Percentiles rank a stretch among this genome's conserved stretches.
Conservation (phyloP, 345 rosid genomes). For the Xanthoceras sorbifolium region DNA sequence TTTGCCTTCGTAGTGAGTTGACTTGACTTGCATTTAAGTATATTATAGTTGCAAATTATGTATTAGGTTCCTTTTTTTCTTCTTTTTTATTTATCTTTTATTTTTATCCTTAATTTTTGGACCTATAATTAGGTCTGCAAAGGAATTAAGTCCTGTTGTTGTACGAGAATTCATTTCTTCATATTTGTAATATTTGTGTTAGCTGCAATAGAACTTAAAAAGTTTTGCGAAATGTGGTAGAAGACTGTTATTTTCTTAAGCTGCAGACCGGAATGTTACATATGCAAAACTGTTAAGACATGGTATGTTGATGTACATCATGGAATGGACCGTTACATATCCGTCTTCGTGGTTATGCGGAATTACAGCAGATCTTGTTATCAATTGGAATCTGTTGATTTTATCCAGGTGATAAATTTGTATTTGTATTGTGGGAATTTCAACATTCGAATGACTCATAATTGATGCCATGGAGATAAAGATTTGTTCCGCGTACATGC, state of each 20-base stretch:
- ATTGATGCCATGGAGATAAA: not conserved
- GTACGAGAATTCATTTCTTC: not conserved
- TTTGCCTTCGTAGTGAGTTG: not conserved
- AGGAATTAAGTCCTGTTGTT: slow-evolving; percentile 3
- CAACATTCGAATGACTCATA: too few species aligned
- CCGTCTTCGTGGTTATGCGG: not conserved
- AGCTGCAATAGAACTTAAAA: not conserved
- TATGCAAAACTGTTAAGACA: not conserved
- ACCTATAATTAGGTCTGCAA: not conserved
- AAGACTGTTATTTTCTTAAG: too few species aligned
- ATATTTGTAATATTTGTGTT: not conserved
- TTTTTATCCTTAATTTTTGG: not conserved
- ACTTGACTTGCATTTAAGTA: not conserved
- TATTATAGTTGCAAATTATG: not conserved
- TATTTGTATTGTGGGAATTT: too few species aligned
- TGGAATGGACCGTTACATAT: not conserved
- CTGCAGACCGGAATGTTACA: too few species aligned
- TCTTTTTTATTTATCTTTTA: too few species aligned
- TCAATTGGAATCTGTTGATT: too few species aligned
- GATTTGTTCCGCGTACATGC: not conserved
- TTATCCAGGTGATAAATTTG: too few species aligned
- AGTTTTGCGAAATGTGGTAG: not conserved
- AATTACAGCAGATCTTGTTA: not conserved
- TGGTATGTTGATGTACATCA: not conserved
- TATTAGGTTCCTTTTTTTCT: not conserved